phyloP scores from a whole-genome alignment of 768 basidiomycete genomes.

The Leccinum rimulosum region DNA sequence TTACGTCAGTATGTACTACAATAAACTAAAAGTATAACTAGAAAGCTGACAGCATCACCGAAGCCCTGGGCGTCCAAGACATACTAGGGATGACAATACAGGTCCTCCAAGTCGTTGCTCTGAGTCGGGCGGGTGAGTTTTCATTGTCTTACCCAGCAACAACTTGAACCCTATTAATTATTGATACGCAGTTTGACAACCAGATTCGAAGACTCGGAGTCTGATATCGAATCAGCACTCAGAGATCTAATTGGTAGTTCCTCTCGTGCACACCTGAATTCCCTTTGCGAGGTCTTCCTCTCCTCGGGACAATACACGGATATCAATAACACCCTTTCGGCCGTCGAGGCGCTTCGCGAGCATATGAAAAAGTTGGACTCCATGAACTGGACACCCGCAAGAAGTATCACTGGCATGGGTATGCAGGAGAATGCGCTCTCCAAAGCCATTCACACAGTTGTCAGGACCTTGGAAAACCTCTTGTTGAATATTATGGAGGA shows the following conservation, averaged over 20 bases:
- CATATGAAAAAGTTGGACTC: not conserved
- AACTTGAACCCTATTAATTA: not conserved
- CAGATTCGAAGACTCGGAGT: not conserved
- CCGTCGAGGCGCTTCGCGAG: not conserved
- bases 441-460: not conserved
- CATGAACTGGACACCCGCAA: not conserved
- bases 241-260: not conserved
- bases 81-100: not conserved
- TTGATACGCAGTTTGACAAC: not conserved
- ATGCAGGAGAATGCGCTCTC: not conserved
- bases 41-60: not conserved
- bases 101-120: too few species aligned
- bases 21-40: not conserved
- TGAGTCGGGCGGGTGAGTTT: not conserved
- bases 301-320: not conserved
- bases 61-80: not conserved
- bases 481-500: not conserved
- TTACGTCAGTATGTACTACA: not conserved
- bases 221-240: not conserved
- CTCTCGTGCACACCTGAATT: not conserved
- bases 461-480: not conserved
- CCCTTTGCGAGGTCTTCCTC: not conserved
- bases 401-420: too few species aligned
- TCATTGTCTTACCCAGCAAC: not conserved
- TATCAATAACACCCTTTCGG: not conserved